Evolutionary conservation across 78 protist species (phyloP), one percentile per base, ranked within the genome.

Genomic region (Dictyostelium intermedium): DNA sequence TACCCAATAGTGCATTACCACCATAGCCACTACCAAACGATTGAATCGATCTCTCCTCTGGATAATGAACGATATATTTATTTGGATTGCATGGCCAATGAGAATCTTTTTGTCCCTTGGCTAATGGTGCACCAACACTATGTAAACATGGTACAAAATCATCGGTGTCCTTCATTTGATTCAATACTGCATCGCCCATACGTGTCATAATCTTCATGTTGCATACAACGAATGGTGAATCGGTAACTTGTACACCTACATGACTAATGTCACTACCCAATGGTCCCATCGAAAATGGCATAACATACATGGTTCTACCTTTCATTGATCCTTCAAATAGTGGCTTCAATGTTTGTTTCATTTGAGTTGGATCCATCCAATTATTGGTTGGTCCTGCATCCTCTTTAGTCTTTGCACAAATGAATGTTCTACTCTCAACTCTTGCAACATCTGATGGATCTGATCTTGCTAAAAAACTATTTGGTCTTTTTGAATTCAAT

Each of bases 1-100:
- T 98, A 76, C 99, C 98, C 3, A 98, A 95, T 7, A 98, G 83
- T n/a, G 99, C 98, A 50, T 98, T 97, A 25, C 99, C 99, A 50
- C 99, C 99, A 30, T 98, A 97, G 13, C 99, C 98, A 27, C 87
- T 39, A 10, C 99, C 98, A 63, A 66, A 96, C 27, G 97, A 92
- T 78, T 86, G 93, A 45, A 98, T 96, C 23, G 79, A 35, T 32
- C 87, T 32, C 13, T 56, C 82, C 43, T 95, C 97, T 43, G 98
- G 98, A 82, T 93, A 98, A 69, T 98, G 99, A 0, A 74, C 93
- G 35, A 98, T 97, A 82, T 83, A 94, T 35, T 96, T 96, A 34
- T 45, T 83, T 27, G 53, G 16, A 45, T 96, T 96, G 66, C 98
- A 97, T 23, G 99, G 99, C 99, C 98, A 98, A 34, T 92, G 50